Conservation (phyloP, 2,329 filamentous ascomycete species). For the Lizonia empirigonia region DNA sequence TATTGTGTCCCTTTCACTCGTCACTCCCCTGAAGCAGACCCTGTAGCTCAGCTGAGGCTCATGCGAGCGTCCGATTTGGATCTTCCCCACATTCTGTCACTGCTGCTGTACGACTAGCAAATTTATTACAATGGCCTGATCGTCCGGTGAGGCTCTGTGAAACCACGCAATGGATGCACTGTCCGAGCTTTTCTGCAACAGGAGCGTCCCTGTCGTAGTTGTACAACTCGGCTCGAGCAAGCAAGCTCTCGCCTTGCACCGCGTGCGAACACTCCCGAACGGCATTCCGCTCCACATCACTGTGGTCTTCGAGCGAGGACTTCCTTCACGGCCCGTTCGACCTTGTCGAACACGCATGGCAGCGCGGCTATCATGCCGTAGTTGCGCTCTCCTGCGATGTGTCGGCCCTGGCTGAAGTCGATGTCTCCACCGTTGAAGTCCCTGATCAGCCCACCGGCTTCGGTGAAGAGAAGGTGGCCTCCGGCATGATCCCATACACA, state of each 20-base stretch:
- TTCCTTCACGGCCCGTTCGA: slow-evolving; percentile 35
- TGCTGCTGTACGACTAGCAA: neutral
- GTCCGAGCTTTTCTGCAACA: no score
- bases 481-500: slow-evolving; percentile 64
- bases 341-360: slow-evolving; percentile 34
- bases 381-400: slow-evolving; percentile 40
- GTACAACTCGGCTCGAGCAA: slow-evolving; percentile 13
- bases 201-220: neutral
- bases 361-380: slow-evolving; percentile 45
- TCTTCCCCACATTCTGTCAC: slow-evolving; percentile 35
- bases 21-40: slow-evolving; percentile 10
- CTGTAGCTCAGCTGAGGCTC: slow-evolving; percentile 26
- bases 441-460: slow-evolving; percentile 57
- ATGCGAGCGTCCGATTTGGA: slow-evolving; percentile 19
- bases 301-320: slow-evolving; percentile 26
- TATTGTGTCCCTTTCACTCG: slow-evolving; percentile 10
- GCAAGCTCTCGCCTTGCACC: slow-evolving; percentile 23
- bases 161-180: slow-evolving; percentile 9
- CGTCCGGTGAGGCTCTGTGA: slow-evolving; percentile 29
- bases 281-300: slow-evolving; percentile 16
- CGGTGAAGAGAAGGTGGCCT: slow-evolving; percentile 57
- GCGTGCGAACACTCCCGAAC: slow-evolving; percentile 16
- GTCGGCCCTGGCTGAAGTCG: slow-evolving; percentile 51
- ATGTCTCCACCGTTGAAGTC: slow-evolving; percentile 58
- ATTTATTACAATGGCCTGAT: slow-evolving; percentile 15